A percentile compares a stretch with the other conserved stretches of the same genome.
Evolutionary conservation across 2,329 filamentous ascomycete species (phyloP).

Genomic region (Cordyceps pruinosa): DNA sequence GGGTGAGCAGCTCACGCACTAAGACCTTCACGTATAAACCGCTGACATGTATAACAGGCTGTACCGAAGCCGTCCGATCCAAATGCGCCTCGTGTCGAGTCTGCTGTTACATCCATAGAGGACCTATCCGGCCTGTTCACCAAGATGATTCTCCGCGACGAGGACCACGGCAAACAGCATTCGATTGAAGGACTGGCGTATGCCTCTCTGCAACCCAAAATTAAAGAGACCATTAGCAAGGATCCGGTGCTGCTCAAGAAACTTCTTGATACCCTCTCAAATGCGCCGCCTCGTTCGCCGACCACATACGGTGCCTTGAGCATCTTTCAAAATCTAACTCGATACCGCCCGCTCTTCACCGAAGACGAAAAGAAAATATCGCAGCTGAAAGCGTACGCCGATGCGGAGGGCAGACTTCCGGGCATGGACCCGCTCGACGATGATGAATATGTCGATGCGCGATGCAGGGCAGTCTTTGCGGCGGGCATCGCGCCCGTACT

Average conservation of each 20-base stretch:
- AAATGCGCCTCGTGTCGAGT: constrained; percentile 39
- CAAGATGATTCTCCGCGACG: constrained; percentile 56
- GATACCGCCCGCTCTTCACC: constrained; percentile 67
- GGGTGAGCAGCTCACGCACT: constrained; percentile 30
- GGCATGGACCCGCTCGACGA: constrained; percentile 64
- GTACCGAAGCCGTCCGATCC: constrained; percentile 40
- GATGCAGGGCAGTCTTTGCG: constrained; percentile 74
- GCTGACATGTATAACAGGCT: constrained; percentile 43
- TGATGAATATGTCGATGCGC: constrained; percentile 64
- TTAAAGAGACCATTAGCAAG: constrained; percentile 73
- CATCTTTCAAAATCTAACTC: constrained; percentile 77
- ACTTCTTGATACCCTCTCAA: constrained; percentile 57
- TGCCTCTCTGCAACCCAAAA: constrained; percentile 73
- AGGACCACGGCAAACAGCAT: constrained; percentile 54
- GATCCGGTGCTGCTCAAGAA: constrained; percentile 63
- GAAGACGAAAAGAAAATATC: constrained; percentile 90
- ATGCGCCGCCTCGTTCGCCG: constrained; percentile 57
- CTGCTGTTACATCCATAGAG: constrained; percentile 55
- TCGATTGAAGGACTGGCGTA: constrained; percentile 90
- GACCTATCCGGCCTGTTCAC: constrained; percentile 59
- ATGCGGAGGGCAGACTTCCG: constrained; percentile 63
- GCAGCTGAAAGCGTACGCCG: constrained; percentile 90
- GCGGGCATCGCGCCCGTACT: constrained; percentile 71
- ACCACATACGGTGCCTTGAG: constrained; percentile 80
- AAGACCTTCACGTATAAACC: constrained; percentile 19